Percentiles rank a stretch among this genome's conserved stretches.
Evolutionary conservation across 345 rosid genomes (phyloP).

Genomic region (Passiflora organensis): DNA sequence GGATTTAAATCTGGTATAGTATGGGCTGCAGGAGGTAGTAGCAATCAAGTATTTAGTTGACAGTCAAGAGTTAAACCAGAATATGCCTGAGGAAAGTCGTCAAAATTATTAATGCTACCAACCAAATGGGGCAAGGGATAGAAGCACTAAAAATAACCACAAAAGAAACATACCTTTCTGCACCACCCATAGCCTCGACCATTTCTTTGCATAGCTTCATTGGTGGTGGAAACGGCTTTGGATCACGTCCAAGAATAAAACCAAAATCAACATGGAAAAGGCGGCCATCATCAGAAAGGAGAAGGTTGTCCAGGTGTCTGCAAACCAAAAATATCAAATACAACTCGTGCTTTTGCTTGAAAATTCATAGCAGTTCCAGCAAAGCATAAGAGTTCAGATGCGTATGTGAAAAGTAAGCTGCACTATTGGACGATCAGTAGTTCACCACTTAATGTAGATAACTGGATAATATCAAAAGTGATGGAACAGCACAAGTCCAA

Average conservation of each 20-base stretch:
- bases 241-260: conserved; percentile 95
- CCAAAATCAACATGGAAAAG: conserved; percentile 98
- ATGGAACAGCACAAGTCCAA: no score
- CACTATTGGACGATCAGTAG: not conserved
- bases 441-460: not conserved
- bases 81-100: not conserved
- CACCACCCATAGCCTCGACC: conserved; percentile 99
- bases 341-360: conserved; percentile 6
- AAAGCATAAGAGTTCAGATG: not conserved
- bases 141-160: not conserved
- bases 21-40: conserved; percentile 58
- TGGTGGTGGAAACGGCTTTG: conserved; percentile 98
- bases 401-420: not conserved
- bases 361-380: not conserved
- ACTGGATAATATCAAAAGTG: no score
- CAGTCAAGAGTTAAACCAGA: no score
- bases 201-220: conserved; percentile 99
- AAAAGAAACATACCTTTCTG: conserved; percentile 57
- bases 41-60: not conserved
- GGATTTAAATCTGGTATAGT: conserved; percentile 91
- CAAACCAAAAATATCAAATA: conserved; percentile 12
- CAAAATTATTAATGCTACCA: not conserved
- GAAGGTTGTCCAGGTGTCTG: conserved; percentile 97
- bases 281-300: conserved; percentile 89
- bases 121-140: not conserved